Percentiles rank a stretch among this genome's conserved stretches.
phyloP scores from a whole-genome alignment of 192 early-diverging fungal species.

The Linderina pennispora region DNA sequence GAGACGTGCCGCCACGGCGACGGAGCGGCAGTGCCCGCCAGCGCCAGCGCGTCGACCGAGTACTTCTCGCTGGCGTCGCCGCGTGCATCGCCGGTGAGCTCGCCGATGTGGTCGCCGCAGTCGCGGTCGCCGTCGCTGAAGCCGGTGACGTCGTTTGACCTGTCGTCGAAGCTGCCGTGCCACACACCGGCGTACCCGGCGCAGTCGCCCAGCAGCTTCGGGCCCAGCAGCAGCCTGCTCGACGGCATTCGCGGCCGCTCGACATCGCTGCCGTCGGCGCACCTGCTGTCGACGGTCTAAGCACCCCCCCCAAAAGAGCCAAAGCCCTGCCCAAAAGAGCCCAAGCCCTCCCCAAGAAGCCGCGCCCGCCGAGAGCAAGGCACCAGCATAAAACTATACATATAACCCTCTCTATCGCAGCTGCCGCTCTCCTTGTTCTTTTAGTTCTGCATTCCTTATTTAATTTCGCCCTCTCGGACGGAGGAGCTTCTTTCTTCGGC shows the following conservation, averaged over 20 bases:
- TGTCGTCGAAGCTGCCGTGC: conserved; percentile 34
- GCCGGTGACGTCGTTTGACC: conserved; percentile 35
- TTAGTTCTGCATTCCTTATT: too few species aligned
- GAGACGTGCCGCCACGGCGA: conserved; percentile 28
- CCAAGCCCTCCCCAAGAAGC: too few species aligned
- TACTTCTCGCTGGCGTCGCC: conserved; percentile 24
- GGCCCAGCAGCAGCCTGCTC: conserved; percentile 28
- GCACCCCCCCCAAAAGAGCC: too few species aligned
- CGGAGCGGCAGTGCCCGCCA: not conserved
- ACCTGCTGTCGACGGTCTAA: conserved; percentile 36
- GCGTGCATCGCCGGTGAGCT: conserved; percentile 15
- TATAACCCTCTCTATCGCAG: too few species aligned
- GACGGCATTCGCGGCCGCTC: conserved; percentile 18
- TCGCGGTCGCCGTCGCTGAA: conserved; percentile 37
- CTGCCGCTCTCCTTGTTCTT: too few species aligned
- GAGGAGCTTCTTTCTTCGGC: too few species aligned
- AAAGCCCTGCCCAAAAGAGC: too few species aligned
- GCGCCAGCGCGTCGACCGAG: conserved; percentile 16
- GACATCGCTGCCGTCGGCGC: conserved; percentile 34
- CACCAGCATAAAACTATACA: too few species aligned
- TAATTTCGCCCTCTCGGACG: too few species aligned
- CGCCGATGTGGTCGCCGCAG: conserved; percentile 21
- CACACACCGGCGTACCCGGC: conserved; percentile 41
- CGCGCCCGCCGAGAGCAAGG: too few species aligned
- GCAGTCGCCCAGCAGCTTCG: conserved; percentile 25